A percentile compares a stretch with the other conserved stretches of the same genome.
Evolutionary conservation across 2,329 filamentous ascomycete genomes (phyloP).

Genomic region (Eutypella sp.): DNA sequence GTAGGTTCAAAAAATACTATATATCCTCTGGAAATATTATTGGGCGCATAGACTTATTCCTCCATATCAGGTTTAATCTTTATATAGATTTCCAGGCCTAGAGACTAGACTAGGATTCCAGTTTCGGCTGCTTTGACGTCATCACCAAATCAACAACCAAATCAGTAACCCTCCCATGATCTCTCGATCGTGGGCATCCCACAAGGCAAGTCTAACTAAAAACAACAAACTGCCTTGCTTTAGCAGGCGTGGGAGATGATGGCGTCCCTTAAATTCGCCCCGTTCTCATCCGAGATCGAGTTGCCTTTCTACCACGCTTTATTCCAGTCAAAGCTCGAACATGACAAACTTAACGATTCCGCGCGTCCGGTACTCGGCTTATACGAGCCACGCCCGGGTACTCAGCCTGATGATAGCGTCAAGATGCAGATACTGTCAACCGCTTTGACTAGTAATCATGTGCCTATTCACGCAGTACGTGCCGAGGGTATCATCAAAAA

Average conservation of each 20-base stretch:
- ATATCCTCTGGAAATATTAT: too few species aligned
- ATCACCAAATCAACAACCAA: background rate
- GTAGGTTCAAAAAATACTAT: too few species aligned
- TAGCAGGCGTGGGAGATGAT: constrained; percentile 12
- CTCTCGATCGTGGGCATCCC: too few species aligned
- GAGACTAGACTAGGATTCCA: background rate
- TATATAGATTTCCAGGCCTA: background rate
- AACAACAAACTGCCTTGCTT: background rate
- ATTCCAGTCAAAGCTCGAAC: constrained; percentile 90
- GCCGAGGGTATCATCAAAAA: constrained; percentile 95
- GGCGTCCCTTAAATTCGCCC: constrained; percentile 64
- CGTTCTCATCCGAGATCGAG: constrained; percentile 92
- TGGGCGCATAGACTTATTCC: too few species aligned
- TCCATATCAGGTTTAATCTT: too few species aligned
- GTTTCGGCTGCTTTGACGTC: background rate
- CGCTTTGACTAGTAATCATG: constrained; percentile 73
- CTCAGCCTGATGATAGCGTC: constrained; percentile 70
- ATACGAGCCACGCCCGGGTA: constrained; percentile 75
- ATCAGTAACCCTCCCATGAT: background rate
- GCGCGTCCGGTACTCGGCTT: constrained; percentile 80
- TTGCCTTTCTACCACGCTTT: constrained; percentile 90
- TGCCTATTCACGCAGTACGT: constrained; percentile 66
- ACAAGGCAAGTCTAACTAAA: too few species aligned
- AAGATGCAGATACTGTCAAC: constrained; percentile 88
- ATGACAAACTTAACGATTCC: constrained; percentile 95